These are phyloP conservation scores for Plenodomus tracheiphilus DNA, from an alignment of 2,329 filamentous ascomycete species.

Conservation along the genomic window DNA sequence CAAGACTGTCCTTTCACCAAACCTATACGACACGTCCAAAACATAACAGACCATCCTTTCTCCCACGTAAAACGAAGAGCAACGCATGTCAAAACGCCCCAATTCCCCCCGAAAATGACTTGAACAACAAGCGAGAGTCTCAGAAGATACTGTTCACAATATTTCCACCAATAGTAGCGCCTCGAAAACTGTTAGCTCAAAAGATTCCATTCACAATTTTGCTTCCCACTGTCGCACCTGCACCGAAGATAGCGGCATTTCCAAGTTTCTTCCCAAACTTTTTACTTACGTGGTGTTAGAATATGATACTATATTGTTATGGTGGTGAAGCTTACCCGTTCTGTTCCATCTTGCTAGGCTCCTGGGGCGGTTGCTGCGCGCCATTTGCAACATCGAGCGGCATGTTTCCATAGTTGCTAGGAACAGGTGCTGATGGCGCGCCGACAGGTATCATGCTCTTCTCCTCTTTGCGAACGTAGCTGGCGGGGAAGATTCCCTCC, in stretches of 20 bases:
- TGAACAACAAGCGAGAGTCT: too few relatives aligned
- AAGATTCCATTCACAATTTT: conserved; percentile 93
- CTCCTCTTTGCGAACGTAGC: conserved; percentile 76
- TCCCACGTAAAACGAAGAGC: too few relatives aligned
- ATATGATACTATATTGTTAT: not conserved
- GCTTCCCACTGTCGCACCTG: conserved; percentile 84
- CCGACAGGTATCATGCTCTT: conserved; percentile 53
- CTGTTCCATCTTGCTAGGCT: conserved; percentile 68
- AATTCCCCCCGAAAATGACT: too few relatives aligned
- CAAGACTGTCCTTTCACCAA: too few relatives aligned
- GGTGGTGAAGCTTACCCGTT: conserved; percentile 48
- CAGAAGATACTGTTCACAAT: conserved; percentile 61
- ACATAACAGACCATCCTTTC: too few relatives aligned
- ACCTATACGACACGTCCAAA: too few relatives aligned
- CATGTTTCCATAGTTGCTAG: conserved; percentile 69
- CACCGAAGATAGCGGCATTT: conserved; percentile 84
- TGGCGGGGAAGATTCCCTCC: conserved; percentile 94
- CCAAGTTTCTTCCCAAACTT: conserved; percentile 97
- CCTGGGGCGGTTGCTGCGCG: conserved; percentile 48
- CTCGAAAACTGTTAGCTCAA: conserved; percentile 63
- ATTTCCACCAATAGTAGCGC: conserved; percentile 86
- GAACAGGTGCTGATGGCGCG: conserved; percentile 41
- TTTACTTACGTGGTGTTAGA: conserved; percentile 57
- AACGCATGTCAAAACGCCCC: too few relatives aligned
- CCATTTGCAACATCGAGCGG: conserved; percentile 75